Percentiles rank a stretch among this genome's conserved stretches.
These are phyloP conservation scores for Passalora sequoiae DNA, from an alignment of 2,329 filamentous ascomycete genomes.

Conservation along the genomic window DNA sequence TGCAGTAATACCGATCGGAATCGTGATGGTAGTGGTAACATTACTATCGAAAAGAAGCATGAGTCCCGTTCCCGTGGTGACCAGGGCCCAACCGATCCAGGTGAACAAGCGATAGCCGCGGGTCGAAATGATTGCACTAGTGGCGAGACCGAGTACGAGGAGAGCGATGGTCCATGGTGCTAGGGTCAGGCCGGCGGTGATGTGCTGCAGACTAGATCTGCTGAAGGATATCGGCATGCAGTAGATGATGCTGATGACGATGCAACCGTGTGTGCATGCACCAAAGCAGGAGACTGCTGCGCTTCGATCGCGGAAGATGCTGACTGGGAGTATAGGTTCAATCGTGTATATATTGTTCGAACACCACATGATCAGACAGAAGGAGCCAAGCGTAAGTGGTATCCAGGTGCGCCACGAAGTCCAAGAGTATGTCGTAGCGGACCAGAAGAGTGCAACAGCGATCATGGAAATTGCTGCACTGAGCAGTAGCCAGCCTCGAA, in stretches of 20 bases:
- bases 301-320: constrained; percentile 47
- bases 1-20: constrained; percentile 57
- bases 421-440: constrained; percentile 11
- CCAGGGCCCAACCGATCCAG: constrained; percentile 57
- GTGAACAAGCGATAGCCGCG: constrained; percentile 35
- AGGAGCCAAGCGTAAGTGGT: constrained; percentile 5
- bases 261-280: constrained; percentile 5
- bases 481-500: constrained; percentile 13
- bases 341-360: constrained; percentile 6
- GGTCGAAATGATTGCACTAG: constrained; percentile 47
- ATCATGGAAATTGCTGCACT: constrained; percentile 3
- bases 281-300: constrained; percentile 12
- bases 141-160: constrained; percentile 54
- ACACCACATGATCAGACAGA: constrained; percentile 47
- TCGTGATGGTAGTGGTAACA: constrained; percentile 7
- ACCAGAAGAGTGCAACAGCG: constrained; percentile 8
- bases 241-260: constrained; percentile 11
- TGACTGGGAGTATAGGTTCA: constrained; percentile 48
- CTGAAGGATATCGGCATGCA: constrained; percentile 40
- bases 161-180: constrained; percentile 51
- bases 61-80: constrained; percentile 47
- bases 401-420: constrained; percentile 6
- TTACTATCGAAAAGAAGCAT: not conserved
- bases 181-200: constrained; percentile 26
- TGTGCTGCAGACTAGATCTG: constrained; percentile 22